Evolutionary conservation across 2,329 filamentous ascomycete species (phyloP), one percentile per base, ranked within the genome.

Genomic region (Stachybotrys chartarum): DNA sequence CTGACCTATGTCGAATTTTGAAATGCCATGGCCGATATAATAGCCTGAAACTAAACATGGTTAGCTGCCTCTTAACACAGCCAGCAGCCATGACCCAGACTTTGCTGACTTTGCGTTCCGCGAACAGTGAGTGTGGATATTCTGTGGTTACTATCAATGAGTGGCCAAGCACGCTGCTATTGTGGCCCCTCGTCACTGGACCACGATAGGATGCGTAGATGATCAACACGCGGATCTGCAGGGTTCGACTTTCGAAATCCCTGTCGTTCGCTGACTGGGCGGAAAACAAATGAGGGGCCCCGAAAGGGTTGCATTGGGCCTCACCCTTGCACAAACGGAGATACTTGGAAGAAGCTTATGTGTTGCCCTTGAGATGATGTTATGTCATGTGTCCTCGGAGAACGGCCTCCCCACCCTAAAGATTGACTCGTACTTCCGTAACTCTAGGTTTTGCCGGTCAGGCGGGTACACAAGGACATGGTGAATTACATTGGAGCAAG

Each of bases 271-370:
- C 8, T 42, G 10, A 42, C 35, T 42, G 5, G 35, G 14, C 35
- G 10, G 14, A 5, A 42, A 10, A 14, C 35, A 42, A 14, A 42
- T 42, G 10, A 24, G 35, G 50, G 50, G 32, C 50, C 35, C 10
- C n/a, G 35, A n/a, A 32, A 52, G 50, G 55, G 61, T 59, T 61
- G 50, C 61, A 64, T 61, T 51, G 52, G 45, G 24, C 51, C 55
- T 51, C 54, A 48, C 54, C 54, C 52, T 54, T 55, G 54, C 47
- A 55, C 53, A 50, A 56, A 45, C 54, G 30, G 45, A 30, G 49
- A 51, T 61, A 57, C 59, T 59, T 57, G 54, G 53, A 56, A 60
- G 55, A 52, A 55, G 62, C 58, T 65, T 59, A 58, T 59, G 52
- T 62, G 61, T 59, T 55, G 54, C 57, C 50, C 31, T 42, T 17